Conservation (phyloP, 805 yeast genomes). For the Yarrowia sp. region DNA sequence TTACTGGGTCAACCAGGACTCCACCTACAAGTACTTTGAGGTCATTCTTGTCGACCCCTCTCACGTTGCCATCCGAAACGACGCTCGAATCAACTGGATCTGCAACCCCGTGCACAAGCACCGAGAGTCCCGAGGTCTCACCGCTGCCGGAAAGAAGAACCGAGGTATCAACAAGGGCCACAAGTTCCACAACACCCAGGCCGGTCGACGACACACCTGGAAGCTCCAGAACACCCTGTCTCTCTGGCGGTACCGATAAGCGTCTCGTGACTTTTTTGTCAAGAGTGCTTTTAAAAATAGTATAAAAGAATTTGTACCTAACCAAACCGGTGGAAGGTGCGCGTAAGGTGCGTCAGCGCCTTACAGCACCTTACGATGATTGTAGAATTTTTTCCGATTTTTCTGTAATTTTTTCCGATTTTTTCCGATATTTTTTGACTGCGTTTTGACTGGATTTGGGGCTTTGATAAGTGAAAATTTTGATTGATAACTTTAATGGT, state of each 20-base stretch:
- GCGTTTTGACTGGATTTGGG: too few species aligned
- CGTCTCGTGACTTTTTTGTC: slow-evolving; percentile 39
- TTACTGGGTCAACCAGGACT: slow-evolving; percentile 99
- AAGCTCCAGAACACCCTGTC: slow-evolving; percentile 98
- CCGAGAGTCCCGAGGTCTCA: slow-evolving; percentile 99
- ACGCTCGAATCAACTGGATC: slow-evolving; percentile 99
- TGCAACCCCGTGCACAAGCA: slow-evolving; percentile 99
- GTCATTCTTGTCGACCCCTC: slow-evolving; percentile 96
- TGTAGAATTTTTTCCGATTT: background rate
- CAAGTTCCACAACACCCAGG: slow-evolving; percentile 95
- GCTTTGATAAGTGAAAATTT: too few species aligned
- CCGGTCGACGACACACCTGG: slow-evolving; percentile 99
- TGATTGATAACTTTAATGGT: too few species aligned
- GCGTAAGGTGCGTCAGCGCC: too few species aligned
- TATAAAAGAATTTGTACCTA: slow-evolving; percentile 4
- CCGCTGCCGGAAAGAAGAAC: slow-evolving; percentile 97
- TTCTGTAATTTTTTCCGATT: too few species aligned
- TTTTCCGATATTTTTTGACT: too few species aligned
- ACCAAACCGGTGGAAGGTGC: too few species aligned
- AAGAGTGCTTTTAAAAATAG: slow-evolving; percentile 24
- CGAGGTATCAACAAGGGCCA: slow-evolving; percentile 99
- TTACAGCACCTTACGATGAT: background rate
- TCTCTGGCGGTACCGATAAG: slow-evolving; percentile 98
- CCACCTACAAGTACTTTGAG: slow-evolving; percentile 99
- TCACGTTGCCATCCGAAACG: slow-evolving; percentile 99